Base-by-base conservation (phyloP, 306 rosid genomes). In the Quercus alba region DNA sequence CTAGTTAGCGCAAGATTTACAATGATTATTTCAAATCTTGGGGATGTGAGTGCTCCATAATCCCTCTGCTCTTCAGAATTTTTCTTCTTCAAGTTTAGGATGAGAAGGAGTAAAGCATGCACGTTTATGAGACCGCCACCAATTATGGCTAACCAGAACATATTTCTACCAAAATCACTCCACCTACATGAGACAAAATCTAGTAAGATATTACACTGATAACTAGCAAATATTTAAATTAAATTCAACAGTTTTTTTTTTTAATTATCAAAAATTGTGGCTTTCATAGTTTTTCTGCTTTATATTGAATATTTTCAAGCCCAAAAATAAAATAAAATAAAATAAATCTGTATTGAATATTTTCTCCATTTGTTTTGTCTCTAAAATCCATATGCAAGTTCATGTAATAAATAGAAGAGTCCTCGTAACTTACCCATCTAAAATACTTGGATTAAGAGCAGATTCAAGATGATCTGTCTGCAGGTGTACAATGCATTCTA, bases 21-120 rank as follows among this genome's bases (percentile, higher is more conserved):
- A 59, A 93, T 90, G 75, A 93, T 86, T 73, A 93, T 88, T 87
- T 94, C 97, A 79, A 91, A 87, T 91, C 97, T 90, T 71, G 95
- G 93, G 61, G 90, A 90, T 73, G 83, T 77, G 79, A 94, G 91
- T 44, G 91, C 97, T 78, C 97, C 97, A 84, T 86, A 87, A 30
- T 71, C 83, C 56, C 72, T 78, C 73, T 21, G 84, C 64, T 80
- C 2, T 38, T 38, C 0, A 7, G 11, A 6, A 38, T 80, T 89
- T 75, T 90, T 38, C 85, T 87, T 90, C 83, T 87, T 85, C 49
- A 84, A 77, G 82, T 87, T 93, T 69, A 93, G 86, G 73, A 88
- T 85, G 11, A 87, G 61, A 31, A 94, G 87, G 78, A 91, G 88
- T 70, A 93, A 74, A 26, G 78, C 67, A 83, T 93, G 99, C 76